A percentile compares a stretch with the other conserved stretches of the same genome.
These are phyloP conservation scores for Aegle marmelos DNA, from an alignment of 345 rosid species.

Conservation along the genomic window DNA sequence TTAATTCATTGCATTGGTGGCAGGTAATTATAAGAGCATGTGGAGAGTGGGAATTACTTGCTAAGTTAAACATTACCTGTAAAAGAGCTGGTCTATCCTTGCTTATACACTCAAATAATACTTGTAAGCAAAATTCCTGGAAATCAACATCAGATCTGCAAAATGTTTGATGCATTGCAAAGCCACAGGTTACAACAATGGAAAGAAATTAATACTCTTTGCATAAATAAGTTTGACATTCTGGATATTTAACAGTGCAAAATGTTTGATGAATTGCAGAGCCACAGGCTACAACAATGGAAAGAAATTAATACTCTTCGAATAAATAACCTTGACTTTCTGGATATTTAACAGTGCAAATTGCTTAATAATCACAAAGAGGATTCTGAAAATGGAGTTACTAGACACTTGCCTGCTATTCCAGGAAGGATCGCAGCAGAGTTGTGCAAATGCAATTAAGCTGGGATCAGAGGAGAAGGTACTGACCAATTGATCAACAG, in stretches of 20 bases:
- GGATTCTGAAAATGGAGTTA: not conserved
- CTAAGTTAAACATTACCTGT: constrained; percentile 53
- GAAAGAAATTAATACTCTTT: not conserved
- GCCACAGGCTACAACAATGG: not conserved
- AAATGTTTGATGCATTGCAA: constrained; percentile 14
- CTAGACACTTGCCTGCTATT: constrained; percentile 53
- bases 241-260: not conserved
- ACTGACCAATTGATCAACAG: constrained; percentile 89
- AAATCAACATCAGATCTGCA: constrained; percentile 82
- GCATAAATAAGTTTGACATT: not conserved
- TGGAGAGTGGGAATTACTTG: not conserved
- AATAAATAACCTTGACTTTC: not conserved
- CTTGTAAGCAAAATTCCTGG: constrained; percentile 95
- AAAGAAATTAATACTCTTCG: not conserved
- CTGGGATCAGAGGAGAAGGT: constrained; percentile 96
- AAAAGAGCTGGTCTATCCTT: constrained; percentile 94
- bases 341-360: not conserved
- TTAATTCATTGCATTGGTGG: not conserved
- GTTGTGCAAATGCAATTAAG: constrained; percentile 85
- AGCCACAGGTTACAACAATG: not conserved
- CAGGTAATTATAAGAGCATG: not conserved
- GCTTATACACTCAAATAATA: constrained; percentile 90
- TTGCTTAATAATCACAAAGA: not conserved
- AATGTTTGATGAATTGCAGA: constrained; percentile 10
- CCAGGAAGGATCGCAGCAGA: constrained; percentile 88